Base-by-base conservation (phyloP, 768 basidiomycete species). In the Rhodosporidiobolus sp. region DNA sequence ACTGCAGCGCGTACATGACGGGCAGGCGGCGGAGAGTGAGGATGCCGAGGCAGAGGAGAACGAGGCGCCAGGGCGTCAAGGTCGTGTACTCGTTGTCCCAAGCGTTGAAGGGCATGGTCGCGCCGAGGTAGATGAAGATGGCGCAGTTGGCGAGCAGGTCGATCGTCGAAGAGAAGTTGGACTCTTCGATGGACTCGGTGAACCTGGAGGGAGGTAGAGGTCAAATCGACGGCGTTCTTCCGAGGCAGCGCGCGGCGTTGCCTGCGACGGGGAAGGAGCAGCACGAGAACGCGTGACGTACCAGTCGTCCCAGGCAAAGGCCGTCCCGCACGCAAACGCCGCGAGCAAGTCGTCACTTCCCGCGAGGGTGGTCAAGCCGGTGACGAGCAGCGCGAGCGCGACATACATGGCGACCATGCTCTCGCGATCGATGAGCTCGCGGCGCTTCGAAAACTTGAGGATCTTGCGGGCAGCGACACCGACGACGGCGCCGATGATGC, bases 111-210 rank as follows among this genome's bases (percentile, higher is more conserved):
- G 96, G 96, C 87, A 94, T 94, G 89, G 94, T 94, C 46, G 95
- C 94, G 71, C 96, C 96, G 72, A 98, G 90, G 79, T 90, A 97
- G 62, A 97, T 88, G 83, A 98, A 97, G 7, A 91, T 90, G 38
- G 93, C 92, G 73, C 93, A 87, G 83, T 97, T 97, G 87, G 96
- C 95, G 68, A 98, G 85, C 75, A 97, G 83, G 81, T 98, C 92
- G 78, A 98, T 92, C 77, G 98, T 94, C 81, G 91, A 92, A 76
- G 89, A 91, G 84, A 99, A 99, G 72, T 93, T 88, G 38, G 91
- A 87, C 80, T 97, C 94, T 79, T 96, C 94, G 69, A 78, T 77
- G 20, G 76, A 77, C 53, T 78, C 78, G 57, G 75, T 77, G 54
- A 78, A 78, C 73, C 72, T 73, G 48, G 3, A 28, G 52, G 49